These are phyloP conservation scores for Papilionanthe hybrid DNA, from an alignment of 116 monocot genomes.

Conservation along the genomic window DNA sequence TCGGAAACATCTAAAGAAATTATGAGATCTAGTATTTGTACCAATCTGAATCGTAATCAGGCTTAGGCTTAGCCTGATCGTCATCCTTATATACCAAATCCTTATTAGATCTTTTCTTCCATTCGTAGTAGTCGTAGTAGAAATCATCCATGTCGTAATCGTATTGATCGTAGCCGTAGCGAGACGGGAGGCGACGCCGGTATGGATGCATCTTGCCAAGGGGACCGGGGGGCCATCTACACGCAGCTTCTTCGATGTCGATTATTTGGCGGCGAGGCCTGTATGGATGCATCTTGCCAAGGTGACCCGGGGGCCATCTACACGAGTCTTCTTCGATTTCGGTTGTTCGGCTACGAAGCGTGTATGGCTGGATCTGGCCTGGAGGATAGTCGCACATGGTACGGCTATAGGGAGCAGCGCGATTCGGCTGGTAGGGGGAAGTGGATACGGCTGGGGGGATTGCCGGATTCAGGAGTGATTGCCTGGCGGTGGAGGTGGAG, in stretches of 20 bases:
- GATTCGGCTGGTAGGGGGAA: not conserved
- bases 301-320: not conserved
- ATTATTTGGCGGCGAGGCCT: not conserved
- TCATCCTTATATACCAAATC: not conserved
- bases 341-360: no score
- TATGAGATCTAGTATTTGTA: no score
- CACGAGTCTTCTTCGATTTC: no score
- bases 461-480: not conserved
- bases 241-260: no score
- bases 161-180: not conserved
- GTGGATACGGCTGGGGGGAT: not conserved
- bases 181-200: no score
- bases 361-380: no score
- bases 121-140: not conserved
- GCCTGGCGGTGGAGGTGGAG: not conserved
- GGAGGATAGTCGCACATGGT: no score
- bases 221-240: no score
- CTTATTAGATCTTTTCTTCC: not conserved
- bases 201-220: no score
- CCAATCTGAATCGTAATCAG: no score
- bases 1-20: no score
- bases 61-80: not conserved
- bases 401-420: not conserved
- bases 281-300: not conserved
- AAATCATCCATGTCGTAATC: conserved; percentile 1